Evolutionary conservation across 768 basidiomycete species (phyloP).

Genomic region (Pleurotus ostreatus): DNA sequence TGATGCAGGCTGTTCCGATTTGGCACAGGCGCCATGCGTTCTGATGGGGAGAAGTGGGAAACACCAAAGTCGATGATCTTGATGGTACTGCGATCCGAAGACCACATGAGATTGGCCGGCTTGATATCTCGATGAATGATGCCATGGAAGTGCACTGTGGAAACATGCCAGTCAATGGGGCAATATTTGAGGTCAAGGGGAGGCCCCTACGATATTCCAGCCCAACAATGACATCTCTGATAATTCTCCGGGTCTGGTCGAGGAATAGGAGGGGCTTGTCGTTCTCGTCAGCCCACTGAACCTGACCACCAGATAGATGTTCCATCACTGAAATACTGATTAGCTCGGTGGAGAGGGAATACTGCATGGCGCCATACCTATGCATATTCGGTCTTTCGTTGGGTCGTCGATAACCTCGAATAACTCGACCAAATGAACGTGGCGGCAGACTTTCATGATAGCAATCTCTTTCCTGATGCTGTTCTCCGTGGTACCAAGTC

Average conservation of each 20-base stretch:
- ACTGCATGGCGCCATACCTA: conserved; percentile 49
- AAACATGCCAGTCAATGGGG: background rate
- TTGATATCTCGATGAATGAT: conserved; percentile 93
- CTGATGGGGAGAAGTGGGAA: conserved; percentile 36
- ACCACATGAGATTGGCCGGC: conserved; percentile 88
- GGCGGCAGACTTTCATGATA: conserved; percentile 85
- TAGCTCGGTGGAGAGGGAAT: background rate
- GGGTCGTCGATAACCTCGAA: conserved; percentile 91
- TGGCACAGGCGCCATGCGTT: background rate
- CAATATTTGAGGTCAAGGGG: background rate
- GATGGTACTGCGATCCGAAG: conserved; percentile 75
- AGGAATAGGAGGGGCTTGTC: conserved; percentile 29
- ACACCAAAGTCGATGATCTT: conserved; percentile 97
- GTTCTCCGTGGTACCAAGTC: conserved; percentile 58
- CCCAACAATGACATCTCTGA: conserved; percentile 38
- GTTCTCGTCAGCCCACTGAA: conserved; percentile 31
- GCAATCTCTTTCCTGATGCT: conserved; percentile 86
- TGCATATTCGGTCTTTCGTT: conserved; percentile 74
- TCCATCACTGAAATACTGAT: conserved; percentile 30
- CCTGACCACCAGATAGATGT: conserved; percentile 36
- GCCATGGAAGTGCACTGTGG: conserved; percentile 20
- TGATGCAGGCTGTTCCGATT: background rate
- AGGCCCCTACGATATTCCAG: conserved; percentile 36
- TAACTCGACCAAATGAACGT: conserved; percentile 74
- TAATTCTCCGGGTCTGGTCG: conserved; percentile 34